Evolutionary conservation across 306 rosid genomes (phyloP).

Genomic region (Luffa acutangula): DNA sequence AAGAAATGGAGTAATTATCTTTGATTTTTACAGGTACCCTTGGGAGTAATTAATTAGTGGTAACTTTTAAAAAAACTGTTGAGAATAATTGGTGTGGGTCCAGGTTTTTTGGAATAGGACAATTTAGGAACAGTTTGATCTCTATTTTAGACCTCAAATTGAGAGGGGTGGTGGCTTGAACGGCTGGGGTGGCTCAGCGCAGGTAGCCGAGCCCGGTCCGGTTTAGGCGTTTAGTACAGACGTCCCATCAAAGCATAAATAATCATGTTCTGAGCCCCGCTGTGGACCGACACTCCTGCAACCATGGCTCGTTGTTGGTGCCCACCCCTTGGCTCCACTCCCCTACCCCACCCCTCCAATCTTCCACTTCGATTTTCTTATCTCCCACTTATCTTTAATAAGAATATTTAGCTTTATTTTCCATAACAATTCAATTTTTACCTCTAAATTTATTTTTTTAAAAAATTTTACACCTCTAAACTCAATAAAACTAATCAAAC

Average conservation of each 20-base stretch:
- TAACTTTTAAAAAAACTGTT: background rate
- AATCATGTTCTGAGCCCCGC: background rate
- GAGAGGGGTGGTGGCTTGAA: background rate
- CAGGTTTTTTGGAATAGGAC: background rate
- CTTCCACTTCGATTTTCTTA: background rate
- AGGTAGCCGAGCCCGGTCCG: background rate
- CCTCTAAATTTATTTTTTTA: too few relatives aligned
- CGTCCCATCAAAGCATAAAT: conserved; percentile 3
- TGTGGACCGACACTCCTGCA: background rate
- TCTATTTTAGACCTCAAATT: background rate
- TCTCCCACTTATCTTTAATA: background rate
- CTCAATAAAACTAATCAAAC: too few relatives aligned
- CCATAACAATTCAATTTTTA: too few relatives aligned
- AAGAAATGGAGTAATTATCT: too few relatives aligned
- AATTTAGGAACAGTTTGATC: background rate
- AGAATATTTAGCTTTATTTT: background rate
- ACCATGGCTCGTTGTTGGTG: background rate
- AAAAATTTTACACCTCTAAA: too few relatives aligned
- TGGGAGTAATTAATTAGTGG: too few relatives aligned
- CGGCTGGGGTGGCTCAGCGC: background rate
- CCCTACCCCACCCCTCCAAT: background rate
- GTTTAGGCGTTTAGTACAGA: background rate
- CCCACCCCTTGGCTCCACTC: background rate
- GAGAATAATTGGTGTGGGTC: background rate
- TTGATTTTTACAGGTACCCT: too few relatives aligned